Conservation (phyloP, 306 rosid species). For the Psophocarpus tetragonolobus region DNA sequence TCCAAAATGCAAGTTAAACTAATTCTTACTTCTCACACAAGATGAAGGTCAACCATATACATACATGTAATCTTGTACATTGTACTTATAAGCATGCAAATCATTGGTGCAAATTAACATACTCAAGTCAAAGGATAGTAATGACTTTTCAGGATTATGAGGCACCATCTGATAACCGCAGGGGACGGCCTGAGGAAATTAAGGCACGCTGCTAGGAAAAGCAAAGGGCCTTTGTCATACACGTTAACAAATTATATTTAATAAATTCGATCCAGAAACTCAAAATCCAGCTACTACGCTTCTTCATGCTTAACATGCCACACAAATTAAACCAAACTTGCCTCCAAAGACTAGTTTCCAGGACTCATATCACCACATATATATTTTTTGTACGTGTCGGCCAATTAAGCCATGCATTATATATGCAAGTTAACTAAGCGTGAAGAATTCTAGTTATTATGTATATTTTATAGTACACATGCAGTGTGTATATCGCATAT, state of each 20-base stretch:
- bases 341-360: slow-evolving; percentile 28
- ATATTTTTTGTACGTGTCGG: not conserved
- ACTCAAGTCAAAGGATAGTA: slow-evolving; percentile 25
- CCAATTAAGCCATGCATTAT: not conserved
- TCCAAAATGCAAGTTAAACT: too few relatives aligned
- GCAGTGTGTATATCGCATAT: not conserved
- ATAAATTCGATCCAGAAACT: slow-evolving; percentile 20
- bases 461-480: slow-evolving; percentile 7
- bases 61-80: too few relatives aligned
- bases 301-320: slow-evolving; percentile 14
- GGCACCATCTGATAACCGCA: slow-evolving; percentile 23
- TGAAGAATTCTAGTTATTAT: slow-evolving; percentile 13
- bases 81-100: too few relatives aligned
- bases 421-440: slow-evolving; percentile 38
- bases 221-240: slow-evolving; percentile 60
- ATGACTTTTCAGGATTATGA: slow-evolving; percentile 19
- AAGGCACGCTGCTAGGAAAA: slow-evolving; percentile 59
- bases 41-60: too few relatives aligned
- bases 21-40: too few relatives aligned
- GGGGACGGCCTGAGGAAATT: slow-evolving; percentile 53
- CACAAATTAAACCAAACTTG: slow-evolving; percentile 31
- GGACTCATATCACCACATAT: slow-evolving; percentile 22
- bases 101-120: too few relatives aligned
- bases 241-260: slow-evolving; percentile 23
- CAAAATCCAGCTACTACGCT: slow-evolving; percentile 21